These are phyloP conservation scores for Amanita jacksonii DNA, from an alignment of 768 basidiomycete species.

Conservation along the genomic window DNA sequence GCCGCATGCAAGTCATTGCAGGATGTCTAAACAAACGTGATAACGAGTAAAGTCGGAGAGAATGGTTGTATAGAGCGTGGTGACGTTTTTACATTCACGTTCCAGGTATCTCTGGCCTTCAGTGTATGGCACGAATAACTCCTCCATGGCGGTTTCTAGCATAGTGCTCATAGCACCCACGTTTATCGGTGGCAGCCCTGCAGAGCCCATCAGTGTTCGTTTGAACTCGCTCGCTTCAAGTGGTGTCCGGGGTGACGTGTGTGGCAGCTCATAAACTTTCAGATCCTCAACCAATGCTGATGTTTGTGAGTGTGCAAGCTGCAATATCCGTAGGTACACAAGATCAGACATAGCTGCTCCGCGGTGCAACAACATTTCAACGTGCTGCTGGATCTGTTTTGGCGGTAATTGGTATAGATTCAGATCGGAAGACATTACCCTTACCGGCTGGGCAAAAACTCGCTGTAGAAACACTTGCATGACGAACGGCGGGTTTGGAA, in stretches of 20 bases:
- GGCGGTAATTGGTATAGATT: not conserved
- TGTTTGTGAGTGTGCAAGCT: slow-evolving; percentile 76
- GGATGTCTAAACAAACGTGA: slow-evolving; percentile 45
- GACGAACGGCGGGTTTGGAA: slow-evolving; percentile 91
- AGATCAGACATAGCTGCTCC: slow-evolving; percentile 74
- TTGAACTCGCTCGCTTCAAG: slow-evolving; percentile 55
- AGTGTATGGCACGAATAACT: slow-evolving; percentile 88
- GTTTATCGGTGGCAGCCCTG: slow-evolving; percentile 34
- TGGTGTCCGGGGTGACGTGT: slow-evolving; percentile 53
- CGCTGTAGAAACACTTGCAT: slow-evolving; percentile 98
- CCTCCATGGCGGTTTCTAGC: slow-evolving; percentile 95
- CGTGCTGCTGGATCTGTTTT: slow-evolving; percentile 86
- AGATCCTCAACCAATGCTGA: slow-evolving; percentile 81
- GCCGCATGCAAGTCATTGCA: slow-evolving; percentile 5
- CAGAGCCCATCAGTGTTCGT: slow-evolving; percentile 38
- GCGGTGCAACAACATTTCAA: slow-evolving; percentile 79
- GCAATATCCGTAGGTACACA: slow-evolving; percentile 83
- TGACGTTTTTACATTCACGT: slow-evolving; percentile 77
- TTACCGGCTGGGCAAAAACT: slow-evolving; percentile 93
- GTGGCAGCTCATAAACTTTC: slow-evolving; percentile 80
- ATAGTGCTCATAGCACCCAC: slow-evolving; percentile 63
- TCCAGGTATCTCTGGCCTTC: slow-evolving; percentile 91
- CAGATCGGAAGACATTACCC: slow-evolving; percentile 16
- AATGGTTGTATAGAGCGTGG: slow-evolving; percentile 66
- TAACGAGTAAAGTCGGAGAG: slow-evolving; percentile 74